Base-by-base conservation (phyloP, 1,284 basidiomycete genomes). In the Puccinia novopanici region DNA sequence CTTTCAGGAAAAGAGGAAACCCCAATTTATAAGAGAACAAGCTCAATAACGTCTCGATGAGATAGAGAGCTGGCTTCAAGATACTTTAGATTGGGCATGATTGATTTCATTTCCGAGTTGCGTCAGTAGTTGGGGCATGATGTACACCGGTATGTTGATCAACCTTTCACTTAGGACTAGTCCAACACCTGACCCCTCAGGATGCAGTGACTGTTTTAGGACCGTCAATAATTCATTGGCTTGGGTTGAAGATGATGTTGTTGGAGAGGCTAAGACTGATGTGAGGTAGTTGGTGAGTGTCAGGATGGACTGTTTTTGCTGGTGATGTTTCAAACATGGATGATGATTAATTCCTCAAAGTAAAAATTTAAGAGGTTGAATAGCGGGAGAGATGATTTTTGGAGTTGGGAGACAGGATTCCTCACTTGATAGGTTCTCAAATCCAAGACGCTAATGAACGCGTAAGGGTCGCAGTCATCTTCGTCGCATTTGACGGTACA, bases 61-160 rank as follows among this genome's bases (percentile, higher is more conserved):
- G 34, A 15, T 40, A 45, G 10, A n/a, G 9, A 40, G 57, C n/a
- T 24, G 48, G 30, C 5, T 72, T 61, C 17, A 63, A 42, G 10
- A n/a, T 63, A 80, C 78, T 24, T 80, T 48, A 24, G 78, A 73
- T 74, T 80, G 78, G n/a, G 78, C 78, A 27, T 80, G 78, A 17
- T 65, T 63, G 48, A 80, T 80, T 63, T 80, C 78, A 13, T 55
- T 73, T 17, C 70, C 78, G 3, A 80, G 37, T 40, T 74, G 78
- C 19, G 59, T 37, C 8, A 80, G 54, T 0, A 80, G 71, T 27
- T 61, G 78, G 22, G 78, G 78, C 37, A 80, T 80, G 42, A 80
- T 52, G 52, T 80, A 71, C 0, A 74, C 59, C 24, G 78, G 78
- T 19, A 80, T 48, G 45, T 80, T 80, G 59, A 80, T 80, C 57